Base-by-base conservation (phyloP, 2,329 filamentous ascomycete genomes). In the Cytospora piceae region DNA sequence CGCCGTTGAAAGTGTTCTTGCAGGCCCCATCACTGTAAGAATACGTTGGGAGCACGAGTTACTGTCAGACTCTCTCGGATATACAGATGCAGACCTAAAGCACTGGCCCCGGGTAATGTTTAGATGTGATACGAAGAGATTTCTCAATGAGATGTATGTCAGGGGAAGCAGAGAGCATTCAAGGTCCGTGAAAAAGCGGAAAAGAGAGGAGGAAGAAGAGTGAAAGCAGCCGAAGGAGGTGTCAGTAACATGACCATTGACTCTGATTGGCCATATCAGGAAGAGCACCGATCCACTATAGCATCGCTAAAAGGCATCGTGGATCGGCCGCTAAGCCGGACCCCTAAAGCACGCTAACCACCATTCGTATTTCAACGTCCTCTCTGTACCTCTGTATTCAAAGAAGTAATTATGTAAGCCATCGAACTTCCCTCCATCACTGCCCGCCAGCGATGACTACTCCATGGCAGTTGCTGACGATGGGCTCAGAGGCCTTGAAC, bases 301-400 rank as follows among this genome's bases (percentile, higher is more conserved):
- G 14, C 34, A 37, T 37, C 37, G 14, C 51, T 31, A 7, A 14
- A 20, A 20, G 37, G 31, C 20, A 62, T 27, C 14, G 17, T 37
- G 34, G 34, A 62, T 62, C 55, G 59, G 59, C 17, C 2, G 12
- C 17, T 20, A 3, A 37, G 34, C 34, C 34, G 11, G 2, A 37
- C 14, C 34, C 34, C 34, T 37, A 15, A 39, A 14, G 12, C 24
- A 24, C 51, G 51, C 59, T 61, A 61, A 61, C 51, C 51, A n/a
- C 32, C 14, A 55, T 61, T 61, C 51, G 51, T 61, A 61, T 61
- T 61, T 29, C 46, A 51, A 55, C 34, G 12, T 32, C 20, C 17
- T 8, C 39, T 42, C 22, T 7, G 9, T 61, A 22, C 12, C n/a
- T n/a, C n/a, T n/a, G n/a, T n/a, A n/a, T n/a, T 24, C 22, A 7